These are phyloP conservation scores for Scutellaria barbata DNA, from an alignment of 257 asterid genomes.

Conservation along the genomic window DNA sequence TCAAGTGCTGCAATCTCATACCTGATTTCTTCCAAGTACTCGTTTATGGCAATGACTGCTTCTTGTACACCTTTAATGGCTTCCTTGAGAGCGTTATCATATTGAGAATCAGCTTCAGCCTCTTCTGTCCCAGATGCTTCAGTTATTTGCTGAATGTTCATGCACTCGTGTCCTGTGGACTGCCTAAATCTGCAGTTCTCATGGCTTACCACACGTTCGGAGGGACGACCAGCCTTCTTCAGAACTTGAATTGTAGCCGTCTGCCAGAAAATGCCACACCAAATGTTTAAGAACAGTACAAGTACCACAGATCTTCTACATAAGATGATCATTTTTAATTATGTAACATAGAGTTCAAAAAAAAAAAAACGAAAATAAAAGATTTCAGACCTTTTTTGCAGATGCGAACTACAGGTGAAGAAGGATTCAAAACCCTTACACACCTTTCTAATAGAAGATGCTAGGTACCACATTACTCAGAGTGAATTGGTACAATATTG, in stretches of 20 bases:
- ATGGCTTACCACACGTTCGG: slow-evolving; percentile 89
- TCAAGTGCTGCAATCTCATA: slow-evolving; percentile 89
- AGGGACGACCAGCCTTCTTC: slow-evolving; percentile 94
- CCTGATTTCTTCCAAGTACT: slow-evolving; percentile 89
- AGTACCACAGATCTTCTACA: background rate
- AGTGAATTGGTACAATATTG: no score
- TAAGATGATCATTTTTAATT: background rate
- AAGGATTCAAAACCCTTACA: no score
- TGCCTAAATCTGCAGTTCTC: slow-evolving; percentile 73
- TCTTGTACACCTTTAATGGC: slow-evolving; percentile 86
- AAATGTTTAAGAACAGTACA: background rate
- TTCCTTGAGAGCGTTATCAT: slow-evolving; percentile 80
- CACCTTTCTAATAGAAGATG: no score
- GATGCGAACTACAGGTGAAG: no score
- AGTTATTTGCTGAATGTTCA: slow-evolving; percentile 86
- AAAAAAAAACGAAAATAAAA: no score
- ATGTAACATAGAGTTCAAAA: background rate
- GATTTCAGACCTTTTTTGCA: no score
- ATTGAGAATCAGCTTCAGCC: slow-evolving; percentile 94
- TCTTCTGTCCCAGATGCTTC: slow-evolving; percentile 98
- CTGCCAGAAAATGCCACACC: slow-evolving; percentile 46
- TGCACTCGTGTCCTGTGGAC: slow-evolving; percentile 74
- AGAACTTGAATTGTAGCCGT: slow-evolving; percentile 89
- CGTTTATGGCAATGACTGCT: slow-evolving; percentile 76
- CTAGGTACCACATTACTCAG: no score